These are phyloP conservation scores for Talaromyces sp. DNA, from an alignment of 2,329 filamentous ascomycete genomes.

Conservation along the genomic window DNA sequence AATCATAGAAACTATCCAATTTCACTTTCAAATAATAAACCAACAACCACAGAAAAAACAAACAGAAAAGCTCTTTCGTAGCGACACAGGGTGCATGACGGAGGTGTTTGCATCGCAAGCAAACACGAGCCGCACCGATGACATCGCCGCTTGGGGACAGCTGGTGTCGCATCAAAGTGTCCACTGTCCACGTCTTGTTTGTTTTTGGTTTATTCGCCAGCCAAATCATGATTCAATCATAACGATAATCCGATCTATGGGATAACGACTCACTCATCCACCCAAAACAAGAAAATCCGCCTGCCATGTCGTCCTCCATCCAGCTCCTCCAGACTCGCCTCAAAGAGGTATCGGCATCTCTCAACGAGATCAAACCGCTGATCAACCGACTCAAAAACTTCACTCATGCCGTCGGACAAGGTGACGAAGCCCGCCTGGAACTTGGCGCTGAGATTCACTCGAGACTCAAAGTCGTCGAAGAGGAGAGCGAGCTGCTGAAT, in stretches of 20 bases:
- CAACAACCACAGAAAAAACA: too few relatives aligned
- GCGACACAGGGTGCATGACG: too few relatives aligned
- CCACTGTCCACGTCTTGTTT: neutral
- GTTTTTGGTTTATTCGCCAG: neutral
- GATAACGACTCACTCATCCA: neutral
- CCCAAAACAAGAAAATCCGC: neutral
- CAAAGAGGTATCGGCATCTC: slow-evolving; percentile 48
- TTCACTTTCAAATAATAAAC: too few relatives aligned
- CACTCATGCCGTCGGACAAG: slow-evolving; percentile 58
- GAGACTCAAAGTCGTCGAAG: slow-evolving; percentile 69
- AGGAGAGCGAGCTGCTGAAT: slow-evolving; percentile 73
- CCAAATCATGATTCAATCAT: neutral
- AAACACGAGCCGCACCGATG: neutral
- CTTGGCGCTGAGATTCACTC: slow-evolving; percentile 76
- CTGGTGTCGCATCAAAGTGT: neutral
- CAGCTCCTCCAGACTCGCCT: slow-evolving; percentile 44
- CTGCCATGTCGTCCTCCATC: slow-evolving; percentile 32
- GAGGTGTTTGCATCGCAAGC: neutral
- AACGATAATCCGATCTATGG: neutral
- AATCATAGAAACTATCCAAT: too few relatives aligned
- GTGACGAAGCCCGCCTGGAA: slow-evolving; percentile 64
- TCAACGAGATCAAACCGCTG: slow-evolving; percentile 50
- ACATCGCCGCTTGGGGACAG: neutral
- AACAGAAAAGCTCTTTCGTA: too few relatives aligned
- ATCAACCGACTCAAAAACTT: slow-evolving; percentile 55